Evolutionary conservation across 345 rosid species (phyloP), one percentile per base, ranked within the genome.

Genomic region (Eucalyptus pauciflora): DNA sequence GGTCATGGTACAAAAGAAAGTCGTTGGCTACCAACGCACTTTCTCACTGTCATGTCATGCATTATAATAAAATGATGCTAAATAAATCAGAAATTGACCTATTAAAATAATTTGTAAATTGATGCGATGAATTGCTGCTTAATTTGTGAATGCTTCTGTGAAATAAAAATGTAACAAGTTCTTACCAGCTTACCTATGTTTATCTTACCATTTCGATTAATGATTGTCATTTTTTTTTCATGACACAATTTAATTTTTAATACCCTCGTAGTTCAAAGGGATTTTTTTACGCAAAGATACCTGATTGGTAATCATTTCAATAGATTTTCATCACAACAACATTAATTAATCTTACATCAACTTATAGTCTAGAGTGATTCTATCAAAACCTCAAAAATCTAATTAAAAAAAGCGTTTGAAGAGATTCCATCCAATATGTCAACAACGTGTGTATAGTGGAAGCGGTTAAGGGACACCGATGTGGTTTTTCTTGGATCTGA

Each of bases 251-350:
- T 56, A 16, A 69, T 16, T 31, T 16, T 33, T 14, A 31, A 31
- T 17, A 9, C 6, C 24, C 24, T 20, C 14, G 0, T 3, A 18
- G 13, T 37, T 37, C 11, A 3, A 6, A 71, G 13, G 27, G 27
- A 37, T 71, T 2, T 37, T 37, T 69, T 43, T 37, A 5, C 0
- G 0, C 13, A 18, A 69, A 69, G 24, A 69, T 69, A 45, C 45
- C 2, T 0, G 3, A 9, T 10, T 10, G 46, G 6, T 17, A 24
- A 71, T 71, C 81, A 5, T 71, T 37, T 6, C 13, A 37, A 17
- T 37, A 71, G 3, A 71, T 18, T 71, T 20, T 76, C 24, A 76
- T 12, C 48, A 3, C 24, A 6, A 41, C 48, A 4, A 37, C 5
- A 45, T 41, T 76, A 41, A 76, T 41, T 20, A 11, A 76, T 41